Base-by-base conservation (phyloP, 805 yeast species). In the Metschnikowia dekortorum region DNA sequence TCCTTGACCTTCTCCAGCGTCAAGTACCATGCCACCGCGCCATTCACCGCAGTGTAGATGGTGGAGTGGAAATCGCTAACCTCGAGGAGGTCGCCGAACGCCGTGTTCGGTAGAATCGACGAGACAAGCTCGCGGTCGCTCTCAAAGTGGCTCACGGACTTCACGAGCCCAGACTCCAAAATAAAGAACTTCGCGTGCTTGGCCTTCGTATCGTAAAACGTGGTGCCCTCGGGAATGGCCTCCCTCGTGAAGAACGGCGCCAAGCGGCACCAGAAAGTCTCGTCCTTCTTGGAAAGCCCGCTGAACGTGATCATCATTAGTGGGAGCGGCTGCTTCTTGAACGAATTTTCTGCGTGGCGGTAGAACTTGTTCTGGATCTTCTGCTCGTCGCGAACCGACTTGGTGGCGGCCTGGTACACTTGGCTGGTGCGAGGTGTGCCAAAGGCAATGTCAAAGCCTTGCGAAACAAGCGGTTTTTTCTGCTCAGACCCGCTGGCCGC, bases 1-100 rank as follows among this genome's bases (percentile, higher is more conserved):
- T 67, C 71, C 2, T 66, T 63, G 53, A 87, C 66, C 8, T 73
- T 67, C 1, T 67, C 69, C 30, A 69, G 64, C 31, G 81, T 77
- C 41, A 91, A 67, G 42, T 79, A 72, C 96, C 97, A 90, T 1
- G 87, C 74, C 8, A 79, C 76, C 2, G 86, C 72, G 47, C 83
- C 87, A 31, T 73, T 75, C 45, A 84, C 89, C 1, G 86, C 81
- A 6, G 71, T 67, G 48, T 83, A 79, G 3, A 68, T 64, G 4
- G 79, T 73, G 10, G 74, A 71, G 9, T 81, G 70, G 41, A 75
- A 69, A 9, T 66, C 63, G 34, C 63, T 61, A 6, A 54, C 41
- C 38, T 64, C 70, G 13, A 59, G 62, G 38, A 72, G 62, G 44
- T 86, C 89, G 2, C 95, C 94, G 65, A 85, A 85, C 1, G 87